Percentiles rank a stretch among this genome's conserved stretches.
Conservation (phyloP, 2,329 filamentous ascomycete genomes). For the Botryotinia globosa region DNA sequence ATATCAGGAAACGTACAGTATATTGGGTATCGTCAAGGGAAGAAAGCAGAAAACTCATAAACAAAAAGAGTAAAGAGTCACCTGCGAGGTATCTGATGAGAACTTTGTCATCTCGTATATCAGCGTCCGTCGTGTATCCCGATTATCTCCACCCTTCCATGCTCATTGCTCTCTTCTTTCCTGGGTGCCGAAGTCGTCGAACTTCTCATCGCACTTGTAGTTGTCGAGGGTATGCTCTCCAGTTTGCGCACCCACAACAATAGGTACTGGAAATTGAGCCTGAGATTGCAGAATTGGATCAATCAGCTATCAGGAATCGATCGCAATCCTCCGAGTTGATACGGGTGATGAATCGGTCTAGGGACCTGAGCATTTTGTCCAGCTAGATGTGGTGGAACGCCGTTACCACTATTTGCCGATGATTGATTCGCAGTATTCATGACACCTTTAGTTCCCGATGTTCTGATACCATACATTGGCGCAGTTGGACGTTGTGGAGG, state of each 20-base stretch:
- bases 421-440: accelerated
- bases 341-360: accelerated
- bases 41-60: neutral
- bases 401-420: too few relatives aligned
- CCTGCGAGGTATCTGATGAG: accelerated
- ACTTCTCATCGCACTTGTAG: neutral
- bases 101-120: accelerated
- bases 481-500: neutral
- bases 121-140: neutral
- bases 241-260: too few relatives aligned
- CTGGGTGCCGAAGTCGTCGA: accelerated
- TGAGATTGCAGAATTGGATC: neutral
- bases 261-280: neutral
- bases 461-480: neutral
- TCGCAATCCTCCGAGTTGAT: neutral
- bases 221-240: too few relatives aligned
- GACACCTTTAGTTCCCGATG: neutral
- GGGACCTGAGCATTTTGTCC: neutral
- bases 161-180: neutral
- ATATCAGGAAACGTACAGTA: too few relatives aligned
- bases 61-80: neutral
- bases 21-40: too few relatives aligned
- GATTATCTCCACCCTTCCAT: accelerated
- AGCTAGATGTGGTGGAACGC: neutral
- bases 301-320: neutral